Evolutionary conservation across 1,284 basidiomycete species (phyloP).

Genomic region (Baeospora myosura): DNA sequence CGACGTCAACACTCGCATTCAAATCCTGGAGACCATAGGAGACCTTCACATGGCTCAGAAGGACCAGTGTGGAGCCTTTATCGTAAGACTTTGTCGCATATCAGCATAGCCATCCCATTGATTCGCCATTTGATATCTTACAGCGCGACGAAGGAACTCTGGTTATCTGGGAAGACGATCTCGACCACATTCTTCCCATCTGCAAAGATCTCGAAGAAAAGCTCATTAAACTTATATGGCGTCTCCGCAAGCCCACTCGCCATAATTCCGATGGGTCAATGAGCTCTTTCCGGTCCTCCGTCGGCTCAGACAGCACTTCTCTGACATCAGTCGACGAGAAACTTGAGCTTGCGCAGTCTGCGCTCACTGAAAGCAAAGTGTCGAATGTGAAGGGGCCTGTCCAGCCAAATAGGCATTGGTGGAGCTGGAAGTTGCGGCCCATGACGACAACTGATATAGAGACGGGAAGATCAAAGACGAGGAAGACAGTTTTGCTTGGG

Average conservation of each 20-base stretch:
- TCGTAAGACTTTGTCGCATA: slow-evolving; percentile 39
- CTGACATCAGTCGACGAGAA: neutral
- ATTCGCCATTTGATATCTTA: slow-evolving; percentile 33
- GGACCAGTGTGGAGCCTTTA: slow-evolving; percentile 79
- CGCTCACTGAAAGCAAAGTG: neutral
- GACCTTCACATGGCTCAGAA: slow-evolving; percentile 71
- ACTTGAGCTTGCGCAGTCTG: no score
- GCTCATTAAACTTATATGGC: slow-evolving; percentile 75
- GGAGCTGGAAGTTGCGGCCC: slow-evolving; percentile 20
- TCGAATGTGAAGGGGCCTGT: neutral
- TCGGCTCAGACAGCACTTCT: no score
- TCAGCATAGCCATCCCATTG: neutral
- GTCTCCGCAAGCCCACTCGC: slow-evolving; percentile 19
- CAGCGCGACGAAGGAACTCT: slow-evolving; percentile 71
- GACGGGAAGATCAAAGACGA: slow-evolving; percentile 27
- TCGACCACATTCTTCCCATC: slow-evolving; percentile 66
- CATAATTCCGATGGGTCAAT: slow-evolving; percentile 15
- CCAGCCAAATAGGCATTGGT: slow-evolving; percentile 21
- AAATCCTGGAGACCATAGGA: slow-evolving; percentile 61
- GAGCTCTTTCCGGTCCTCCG: no score
- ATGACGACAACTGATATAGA: slow-evolving; percentile 10
- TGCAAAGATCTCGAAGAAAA: slow-evolving; percentile 72
- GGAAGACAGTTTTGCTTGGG: slow-evolving; percentile 47
- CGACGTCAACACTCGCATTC: slow-evolving; percentile 64
- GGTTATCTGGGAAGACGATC: slow-evolving; percentile 71